These are phyloP conservation scores for Stramenopiles sp. DNA, from an alignment of 352 stramenopile species.

Conservation along the genomic window DNA sequence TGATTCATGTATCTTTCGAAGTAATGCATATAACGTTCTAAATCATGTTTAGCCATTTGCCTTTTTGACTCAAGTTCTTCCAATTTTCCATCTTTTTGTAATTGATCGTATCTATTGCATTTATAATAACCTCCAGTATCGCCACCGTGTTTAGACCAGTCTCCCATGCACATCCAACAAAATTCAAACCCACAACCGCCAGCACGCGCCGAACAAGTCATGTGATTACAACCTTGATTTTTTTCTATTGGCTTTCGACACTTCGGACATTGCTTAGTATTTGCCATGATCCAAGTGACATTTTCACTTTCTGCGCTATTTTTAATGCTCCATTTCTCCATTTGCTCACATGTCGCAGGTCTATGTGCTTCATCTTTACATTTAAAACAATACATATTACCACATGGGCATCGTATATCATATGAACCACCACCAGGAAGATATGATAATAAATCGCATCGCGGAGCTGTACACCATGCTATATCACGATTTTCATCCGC, in stretches of 20 bases:
- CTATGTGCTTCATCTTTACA: conserved; percentile 85
- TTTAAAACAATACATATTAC: conserved; percentile 27
- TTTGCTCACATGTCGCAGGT: conserved; percentile 52
- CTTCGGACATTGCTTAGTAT: conserved; percentile 6
- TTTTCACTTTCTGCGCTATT: conserved; percentile 34
- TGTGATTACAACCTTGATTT: conserved; percentile 6
- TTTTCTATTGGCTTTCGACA: conserved; percentile 6
- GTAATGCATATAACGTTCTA: conserved; percentile 96
- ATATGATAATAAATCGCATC: conserved; percentile 24
- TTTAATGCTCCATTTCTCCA: conserved; percentile 75
- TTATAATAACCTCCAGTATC: conserved; percentile 83
- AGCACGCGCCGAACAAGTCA: conserved; percentile 1
- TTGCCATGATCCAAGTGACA: not conserved
- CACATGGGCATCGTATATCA: conserved; percentile 24
- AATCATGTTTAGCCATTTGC: conserved; percentile 59
- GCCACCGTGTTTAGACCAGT: conserved; percentile 22
- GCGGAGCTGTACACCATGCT: conserved; percentile 7
- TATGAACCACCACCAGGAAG: conserved; percentile 30
- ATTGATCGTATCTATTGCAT: conserved; percentile 80
- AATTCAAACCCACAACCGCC: not conserved
- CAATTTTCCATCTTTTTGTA: conserved; percentile 16
- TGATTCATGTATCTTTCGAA: conserved; percentile 92
- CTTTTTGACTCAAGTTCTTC: conserved; percentile 31
- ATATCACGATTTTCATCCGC: not conserved
- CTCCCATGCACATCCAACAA: conserved; percentile 16